Conservation (phyloP, 108 stramenopile genomes). For the Skeletonema marinoi region DNA sequence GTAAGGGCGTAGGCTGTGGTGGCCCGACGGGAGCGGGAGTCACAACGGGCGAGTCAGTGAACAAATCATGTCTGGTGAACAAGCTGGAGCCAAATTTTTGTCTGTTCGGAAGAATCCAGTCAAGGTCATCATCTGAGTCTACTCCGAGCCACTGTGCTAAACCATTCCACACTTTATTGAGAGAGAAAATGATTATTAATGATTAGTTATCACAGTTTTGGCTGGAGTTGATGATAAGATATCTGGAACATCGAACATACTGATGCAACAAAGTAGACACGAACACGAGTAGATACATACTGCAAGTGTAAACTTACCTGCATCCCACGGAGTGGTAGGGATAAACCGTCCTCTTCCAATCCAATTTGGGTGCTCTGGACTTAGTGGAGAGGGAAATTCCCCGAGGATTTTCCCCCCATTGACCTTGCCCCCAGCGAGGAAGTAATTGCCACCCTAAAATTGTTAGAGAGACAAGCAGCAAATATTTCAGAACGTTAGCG, state of each 20-base stretch:
- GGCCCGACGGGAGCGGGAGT: background rate
- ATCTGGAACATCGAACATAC: no score
- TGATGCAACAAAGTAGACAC: no score
- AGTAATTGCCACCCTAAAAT: slow-evolving; percentile 23
- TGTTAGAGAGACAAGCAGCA: no score
- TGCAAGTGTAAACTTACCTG: background rate
- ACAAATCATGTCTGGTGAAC: slow-evolving; percentile 14
- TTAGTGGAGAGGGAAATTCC: slow-evolving; percentile 27
- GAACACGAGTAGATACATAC: no score
- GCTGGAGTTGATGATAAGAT: no score
- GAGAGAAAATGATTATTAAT: no score
- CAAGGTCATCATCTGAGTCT: slow-evolving; percentile 15
- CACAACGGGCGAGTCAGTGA: slow-evolving; percentile 3
- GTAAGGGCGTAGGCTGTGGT: no score
- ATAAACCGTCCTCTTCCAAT: slow-evolving; percentile 54
- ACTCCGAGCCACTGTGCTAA: slow-evolving; percentile 59
- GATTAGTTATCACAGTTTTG: no score
- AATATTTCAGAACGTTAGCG: no score
- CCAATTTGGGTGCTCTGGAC: slow-evolving; percentile 5
- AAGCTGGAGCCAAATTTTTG: slow-evolving; percentile 18
- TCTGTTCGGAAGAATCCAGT: slow-evolving; percentile 43
- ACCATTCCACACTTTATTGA: slow-evolving; percentile 35
- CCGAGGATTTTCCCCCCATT: slow-evolving; percentile 34
- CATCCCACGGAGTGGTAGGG: slow-evolving; percentile 58
- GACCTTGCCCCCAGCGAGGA: slow-evolving; percentile 28